Evolutionary conservation across 331 rosid genomes (phyloP), one percentile per base, ranked within the genome.

Genomic region (Arachis monticola): DNA sequence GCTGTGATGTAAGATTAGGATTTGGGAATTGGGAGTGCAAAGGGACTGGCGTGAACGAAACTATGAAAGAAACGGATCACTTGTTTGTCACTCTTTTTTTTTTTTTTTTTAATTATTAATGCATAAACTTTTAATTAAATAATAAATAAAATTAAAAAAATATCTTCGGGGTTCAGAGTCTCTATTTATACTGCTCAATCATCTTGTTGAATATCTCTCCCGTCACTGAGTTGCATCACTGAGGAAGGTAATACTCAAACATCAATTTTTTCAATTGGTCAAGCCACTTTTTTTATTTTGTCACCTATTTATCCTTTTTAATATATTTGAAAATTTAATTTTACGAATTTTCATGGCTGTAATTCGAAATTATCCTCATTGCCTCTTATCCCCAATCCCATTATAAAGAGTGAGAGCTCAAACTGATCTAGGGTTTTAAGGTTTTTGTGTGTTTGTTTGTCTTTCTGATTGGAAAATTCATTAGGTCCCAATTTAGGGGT

Each of bases 371-470:
- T 64, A 64, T 61, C 81, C 69, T 62, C 67, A 62, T 62, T 38
- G 38, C 47, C 55, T 27, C 77, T 81, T 75, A 75, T 81, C 84
- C 77, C 56, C 17, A 66, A 66, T 52, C 57, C 79, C 45, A 14
- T 67, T 73, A 73, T 79, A 79, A 17, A 72, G 73, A 31, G 40
- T 2, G 40, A 61, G 10, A 53, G 7, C 46, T 67, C 32, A 13
- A 68, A 59, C 56, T 60, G 84, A 81, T 75, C 74, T 70, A 81
- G 84, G 84, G 69, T 80, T 80, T 75, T 56, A 64, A 69, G 51
- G 48, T 60, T 56, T 52, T 10, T 59, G 22, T 58, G 44, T 17
- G 69, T 57, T 8, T 22, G 13, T 10, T 10, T 68, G 12, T 17
- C 32, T 66, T 66, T 67, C 14, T 38, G 76, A 52, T 52, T 69